These are phyloP conservation scores for Boletus edulis DNA, from an alignment of 768 basidiomycete genomes.

Conservation along the genomic window DNA sequence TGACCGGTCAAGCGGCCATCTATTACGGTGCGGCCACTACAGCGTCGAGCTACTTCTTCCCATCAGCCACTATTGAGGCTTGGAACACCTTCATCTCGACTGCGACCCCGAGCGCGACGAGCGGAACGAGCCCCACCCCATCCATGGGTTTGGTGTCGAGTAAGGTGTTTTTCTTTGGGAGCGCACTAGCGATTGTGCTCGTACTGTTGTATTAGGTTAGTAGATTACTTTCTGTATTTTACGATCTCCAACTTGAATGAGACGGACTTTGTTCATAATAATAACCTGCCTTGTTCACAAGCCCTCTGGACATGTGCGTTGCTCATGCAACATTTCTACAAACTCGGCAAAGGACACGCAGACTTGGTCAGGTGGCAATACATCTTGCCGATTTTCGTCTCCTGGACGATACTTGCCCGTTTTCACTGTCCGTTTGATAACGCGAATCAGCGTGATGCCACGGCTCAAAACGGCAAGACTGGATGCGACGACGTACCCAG, in stretches of 20 bases:
- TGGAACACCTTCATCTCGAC: conserved; percentile 53
- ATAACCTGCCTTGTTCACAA: conserved; percentile 10
- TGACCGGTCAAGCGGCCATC: conserved; percentile 55
- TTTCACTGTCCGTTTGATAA: conserved; percentile 38
- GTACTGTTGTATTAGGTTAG: neutral
- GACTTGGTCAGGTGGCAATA: conserved; percentile 49
- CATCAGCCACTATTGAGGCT: conserved; percentile 52
- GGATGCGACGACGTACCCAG: conserved; percentile 41
- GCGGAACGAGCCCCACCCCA: neutral
- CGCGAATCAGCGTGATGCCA: neutral
- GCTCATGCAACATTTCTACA: conserved; percentile 43
- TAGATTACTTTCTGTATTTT: neutral
- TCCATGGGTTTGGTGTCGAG: neutral
- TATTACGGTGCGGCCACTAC: conserved; percentile 46
- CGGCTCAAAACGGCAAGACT: no score
- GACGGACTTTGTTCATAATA: neutral
- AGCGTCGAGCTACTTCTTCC: conserved; percentile 52
- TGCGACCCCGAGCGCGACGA: conserved; percentile 20
- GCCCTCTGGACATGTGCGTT: neutral
- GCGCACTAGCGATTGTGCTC: neutral
- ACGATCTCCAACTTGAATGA: no score
- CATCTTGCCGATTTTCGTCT: conserved; percentile 44
- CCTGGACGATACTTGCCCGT: conserved; percentile 70
- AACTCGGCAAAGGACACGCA: conserved; percentile 53
- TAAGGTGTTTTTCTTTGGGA: neutral